A percentile compares a stretch with the other conserved stretches of the same genome.
Conservation (phyloP, 805 yeast species). For the Kazachstania bromeliacearum region DNA sequence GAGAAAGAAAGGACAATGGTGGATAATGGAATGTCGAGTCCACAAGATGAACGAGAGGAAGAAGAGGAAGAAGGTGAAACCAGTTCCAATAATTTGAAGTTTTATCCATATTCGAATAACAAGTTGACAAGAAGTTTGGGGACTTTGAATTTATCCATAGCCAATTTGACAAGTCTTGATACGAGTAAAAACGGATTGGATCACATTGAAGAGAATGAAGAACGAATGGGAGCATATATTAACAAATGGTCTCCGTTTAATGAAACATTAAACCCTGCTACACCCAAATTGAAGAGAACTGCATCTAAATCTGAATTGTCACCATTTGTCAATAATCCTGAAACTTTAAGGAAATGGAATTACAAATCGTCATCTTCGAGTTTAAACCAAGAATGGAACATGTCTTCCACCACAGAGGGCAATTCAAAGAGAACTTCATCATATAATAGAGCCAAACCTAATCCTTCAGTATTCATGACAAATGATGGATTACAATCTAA, state of each 20-base stretch:
- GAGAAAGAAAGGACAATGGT: neutral
- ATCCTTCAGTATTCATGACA: slow-evolving; percentile 21
- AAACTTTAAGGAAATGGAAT: slow-evolving; percentile 13
- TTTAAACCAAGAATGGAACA: slow-evolving; percentile 6
- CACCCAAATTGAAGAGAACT: slow-evolving; percentile 18
- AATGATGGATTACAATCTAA: slow-evolving; percentile 24
- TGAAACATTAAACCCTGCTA: slow-evolving; percentile 8
- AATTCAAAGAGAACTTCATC: slow-evolving; percentile 6
- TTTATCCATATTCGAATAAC: slow-evolving; percentile 24
- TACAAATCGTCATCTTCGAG: slow-evolving; percentile 9
- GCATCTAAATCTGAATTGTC: slow-evolving; percentile 25
- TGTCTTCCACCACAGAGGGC: neutral
- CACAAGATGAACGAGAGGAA: neutral
- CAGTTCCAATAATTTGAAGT: slow-evolving; percentile 18
- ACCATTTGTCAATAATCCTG: slow-evolving; percentile 24
- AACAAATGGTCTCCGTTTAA: slow-evolving; percentile 24
- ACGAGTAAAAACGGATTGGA: slow-evolving; percentile 2
- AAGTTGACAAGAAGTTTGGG: slow-evolving; percentile 45
- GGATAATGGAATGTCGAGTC: neutral
- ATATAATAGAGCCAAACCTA: slow-evolving; percentile 18
- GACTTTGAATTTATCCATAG: slow-evolving; percentile 39
- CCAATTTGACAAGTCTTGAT: slow-evolving; percentile 29
- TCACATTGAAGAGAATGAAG: slow-evolving; percentile 10
- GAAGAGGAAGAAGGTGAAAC: neutral
- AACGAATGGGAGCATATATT: slow-evolving; percentile 15